Evolutionary conservation across 257 asterid species (phyloP).

Genomic region (Solanum chmielewskii): DNA sequence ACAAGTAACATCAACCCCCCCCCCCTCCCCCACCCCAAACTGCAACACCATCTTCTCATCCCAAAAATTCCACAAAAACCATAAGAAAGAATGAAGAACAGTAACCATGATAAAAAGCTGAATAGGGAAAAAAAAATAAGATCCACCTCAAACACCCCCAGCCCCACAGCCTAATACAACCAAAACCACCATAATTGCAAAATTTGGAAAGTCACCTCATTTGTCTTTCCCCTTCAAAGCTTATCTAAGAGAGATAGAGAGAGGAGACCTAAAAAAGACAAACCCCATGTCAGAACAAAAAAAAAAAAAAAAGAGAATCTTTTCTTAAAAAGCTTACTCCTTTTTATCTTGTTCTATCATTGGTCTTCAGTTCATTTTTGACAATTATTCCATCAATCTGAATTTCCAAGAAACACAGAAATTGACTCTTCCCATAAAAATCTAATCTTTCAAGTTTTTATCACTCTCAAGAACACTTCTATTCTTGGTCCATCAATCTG

Average conservation of each 20-base stretch:
- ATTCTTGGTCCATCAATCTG: neutral
- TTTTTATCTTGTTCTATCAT: neutral
- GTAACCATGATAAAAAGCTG: conserved; percentile 26
- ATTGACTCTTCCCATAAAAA: neutral
- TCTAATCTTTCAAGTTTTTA: neutral
- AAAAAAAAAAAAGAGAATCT: neutral
- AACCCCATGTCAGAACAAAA: neutral
- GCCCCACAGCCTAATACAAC: neutral
- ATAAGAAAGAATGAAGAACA: conserved; percentile 8
- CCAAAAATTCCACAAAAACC: conserved; percentile 12
- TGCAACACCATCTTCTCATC: neutral
- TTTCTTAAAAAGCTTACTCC: neutral
- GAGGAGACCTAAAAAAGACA: neutral
- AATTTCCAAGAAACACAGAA: neutral
- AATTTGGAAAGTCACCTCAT: neutral
- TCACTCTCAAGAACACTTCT: neutral
- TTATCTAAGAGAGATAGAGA: conserved; percentile 8
- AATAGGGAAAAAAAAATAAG: conserved; percentile 55
- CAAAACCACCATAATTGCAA: neutral
- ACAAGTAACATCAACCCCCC: neutral
- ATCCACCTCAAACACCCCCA: conserved; percentile 76
- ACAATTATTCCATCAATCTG: neutral
- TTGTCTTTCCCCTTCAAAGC: neutral
- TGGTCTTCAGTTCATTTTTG: neutral
- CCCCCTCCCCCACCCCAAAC: neutral